Percentiles rank a stretch among this genome's conserved stretches.
These are phyloP conservation scores for Ogataea neopini DNA, from an alignment of 805 yeast genomes.

Conservation along the genomic window DNA sequence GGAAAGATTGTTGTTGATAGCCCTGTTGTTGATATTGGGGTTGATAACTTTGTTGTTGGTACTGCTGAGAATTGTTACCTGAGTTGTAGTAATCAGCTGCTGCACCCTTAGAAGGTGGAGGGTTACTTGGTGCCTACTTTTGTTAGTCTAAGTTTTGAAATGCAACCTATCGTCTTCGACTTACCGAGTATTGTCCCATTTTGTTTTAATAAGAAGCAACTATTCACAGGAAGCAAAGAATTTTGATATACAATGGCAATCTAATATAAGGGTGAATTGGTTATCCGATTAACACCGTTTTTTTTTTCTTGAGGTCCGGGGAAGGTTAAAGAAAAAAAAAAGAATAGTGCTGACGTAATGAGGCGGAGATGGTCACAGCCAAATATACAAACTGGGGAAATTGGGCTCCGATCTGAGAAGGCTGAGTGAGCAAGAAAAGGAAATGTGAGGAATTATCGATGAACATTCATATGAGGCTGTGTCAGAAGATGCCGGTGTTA, in stretches of 20 bases:
- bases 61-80: slow-evolving; percentile 8
- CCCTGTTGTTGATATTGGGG: slow-evolving; percentile 2
- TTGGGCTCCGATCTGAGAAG: not conserved
- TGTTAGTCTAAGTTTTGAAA: too few species aligned
- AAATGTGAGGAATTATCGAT: not conserved
- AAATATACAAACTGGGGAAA: not conserved
- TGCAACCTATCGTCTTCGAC: too few species aligned
- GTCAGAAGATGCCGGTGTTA: too few species aligned
- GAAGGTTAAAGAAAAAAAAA: slow-evolving; percentile 6
- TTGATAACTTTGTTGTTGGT: slow-evolving; percentile 5
- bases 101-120: slow-evolving; percentile 17
- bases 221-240: too few species aligned
- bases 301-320: not conserved
- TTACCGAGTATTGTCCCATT: slow-evolving; percentile 13
- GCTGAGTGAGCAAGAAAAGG: not conserved
- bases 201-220: not conserved
- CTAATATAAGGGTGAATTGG: too few species aligned
- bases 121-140: slow-evolving; percentile 12
- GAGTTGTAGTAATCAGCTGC: slow-evolving; percentile 19
- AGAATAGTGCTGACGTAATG: not conserved
- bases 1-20: slow-evolving; percentile 10
- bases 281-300: slow-evolving; percentile 6
- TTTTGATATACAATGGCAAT: too few species aligned
- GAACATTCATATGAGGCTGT: too few species aligned
- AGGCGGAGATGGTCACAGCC: slow-evolving; percentile 2